Percentiles rank a stretch among this genome's conserved stretches.
Evolutionary conservation across 2,329 filamentous ascomycete species (phyloP).

Genomic region (Phaeosphaeria sp.): DNA sequence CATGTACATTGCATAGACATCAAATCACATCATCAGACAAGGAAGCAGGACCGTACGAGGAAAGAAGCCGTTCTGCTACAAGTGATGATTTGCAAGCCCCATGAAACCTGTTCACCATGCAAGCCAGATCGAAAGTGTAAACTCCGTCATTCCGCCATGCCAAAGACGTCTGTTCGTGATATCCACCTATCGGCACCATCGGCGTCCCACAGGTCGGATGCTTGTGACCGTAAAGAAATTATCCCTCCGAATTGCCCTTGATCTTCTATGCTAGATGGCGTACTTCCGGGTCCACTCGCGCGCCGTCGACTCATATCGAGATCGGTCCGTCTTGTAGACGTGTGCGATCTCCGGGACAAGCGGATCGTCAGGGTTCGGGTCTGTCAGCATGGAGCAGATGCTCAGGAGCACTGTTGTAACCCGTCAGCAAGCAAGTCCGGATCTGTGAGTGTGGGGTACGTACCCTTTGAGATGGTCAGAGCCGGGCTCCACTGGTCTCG

Average conservation of each 20-base stretch:
- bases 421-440: slow-evolving; percentile 22
- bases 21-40: neutral
- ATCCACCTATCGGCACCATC: slow-evolving; percentile 14
- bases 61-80: slow-evolving; percentile 33
- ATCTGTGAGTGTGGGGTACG: slow-evolving; percentile 15
- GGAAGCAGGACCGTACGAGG: neutral
- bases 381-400: slow-evolving; percentile 99
- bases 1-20: neutral
- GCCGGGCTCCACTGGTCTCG: slow-evolving; percentile 99
- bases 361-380: slow-evolving; percentile 98
- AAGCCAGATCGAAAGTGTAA: slow-evolving; percentile 35
- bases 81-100: slow-evolving; percentile 41
- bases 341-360: slow-evolving; percentile 98
- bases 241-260: slow-evolving; percentile 15
- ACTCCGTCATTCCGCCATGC: slow-evolving; percentile 39
- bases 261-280: slow-evolving; percentile 71
- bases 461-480: slow-evolving; percentile 98
- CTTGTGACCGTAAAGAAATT: slow-evolving; percentile 34
- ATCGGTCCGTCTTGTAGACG: slow-evolving; percentile 98
- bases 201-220: slow-evolving; percentile 22
- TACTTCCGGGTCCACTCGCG: slow-evolving; percentile 99
- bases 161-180: slow-evolving; percentile 30
- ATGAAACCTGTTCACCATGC: slow-evolving; percentile 40
- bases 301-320: slow-evolving; percentile 94
- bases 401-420: slow-evolving; percentile 79